Evolutionary conservation across 2,329 filamentous ascomycete genomes (phyloP).

Genomic region (Xylariaceae sp.): DNA sequence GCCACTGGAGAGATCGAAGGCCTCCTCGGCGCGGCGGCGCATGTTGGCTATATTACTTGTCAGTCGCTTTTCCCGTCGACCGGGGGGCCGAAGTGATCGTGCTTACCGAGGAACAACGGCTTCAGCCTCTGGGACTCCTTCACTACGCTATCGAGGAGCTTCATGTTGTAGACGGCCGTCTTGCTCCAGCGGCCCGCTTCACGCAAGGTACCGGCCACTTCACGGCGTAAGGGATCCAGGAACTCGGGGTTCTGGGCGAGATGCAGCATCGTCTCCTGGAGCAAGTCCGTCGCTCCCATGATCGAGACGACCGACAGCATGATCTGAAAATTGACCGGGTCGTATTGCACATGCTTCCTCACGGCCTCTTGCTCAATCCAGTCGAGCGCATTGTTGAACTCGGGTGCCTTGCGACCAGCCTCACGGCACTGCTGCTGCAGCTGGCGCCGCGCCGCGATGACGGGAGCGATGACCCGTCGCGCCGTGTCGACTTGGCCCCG

Average conservation of each 20-base stretch:
- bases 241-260: constrained; percentile 36
- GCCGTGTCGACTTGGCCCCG: constrained; percentile 25
- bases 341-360: constrained; percentile 20
- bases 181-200: constrained; percentile 20
- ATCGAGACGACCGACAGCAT: constrained; percentile 28
- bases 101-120: constrained; percentile 19
- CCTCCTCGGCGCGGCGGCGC: constrained; percentile 13
- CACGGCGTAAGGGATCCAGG: constrained; percentile 37
- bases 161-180: constrained; percentile 24
- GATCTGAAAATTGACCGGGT: constrained; percentile 25
- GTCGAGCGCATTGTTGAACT: constrained; percentile 31
- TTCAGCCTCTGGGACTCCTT: constrained; percentile 32
- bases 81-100: too few species aligned
- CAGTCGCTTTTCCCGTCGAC: too few species aligned
- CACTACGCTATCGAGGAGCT: constrained; percentile 31
- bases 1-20: constrained; percentile 17
- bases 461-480: constrained; percentile 11
- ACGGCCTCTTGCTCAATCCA: constrained; percentile 33
- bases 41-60: constrained; percentile 18
- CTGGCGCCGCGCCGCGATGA: constrained; percentile 15
- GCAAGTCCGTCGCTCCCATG: constrained; percentile 30
- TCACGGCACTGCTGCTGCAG: constrained; percentile 9
- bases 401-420: constrained; percentile 10
- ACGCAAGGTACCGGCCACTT: constrained; percentile 28
- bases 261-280: constrained; percentile 34